Base-by-base conservation (phyloP, 768 basidiomycete genomes). In the Boletus sensibilis region DNA sequence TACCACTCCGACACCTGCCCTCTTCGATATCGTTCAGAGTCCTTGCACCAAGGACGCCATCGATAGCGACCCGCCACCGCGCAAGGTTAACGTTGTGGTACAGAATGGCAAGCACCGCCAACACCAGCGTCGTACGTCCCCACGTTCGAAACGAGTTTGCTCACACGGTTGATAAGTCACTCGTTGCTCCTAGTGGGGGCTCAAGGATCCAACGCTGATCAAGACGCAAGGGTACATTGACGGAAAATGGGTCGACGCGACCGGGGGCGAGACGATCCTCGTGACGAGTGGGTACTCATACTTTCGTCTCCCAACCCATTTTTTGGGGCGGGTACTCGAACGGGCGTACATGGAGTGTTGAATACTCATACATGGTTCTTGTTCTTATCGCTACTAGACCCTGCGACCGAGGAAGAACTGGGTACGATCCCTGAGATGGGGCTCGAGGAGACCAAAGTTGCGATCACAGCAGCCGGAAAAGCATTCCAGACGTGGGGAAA, bases 351-450 rank as follows among this genome's bases (percentile, higher is more conserved):
- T 44, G 43, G 27, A 35, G 47, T 6, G 5, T 35, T 16, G 21
- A 3, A 29, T 50, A 0, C 45, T 61, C 57, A 57, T 47, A 10
- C 45, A 6, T 46, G 41, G 16, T 33, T 53, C n/a, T 21, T 25
- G 7, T 55, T 23, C 41, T 29, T 34, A 23, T 41, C 31, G 2
- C 12, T 41, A 13, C 55, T 14, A 96, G 95, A 98, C 76, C 96
- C 96, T 31, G 92, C 94, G 7, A 96, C 88, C 5, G 82, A 82
- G 40, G 83, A 94, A 61, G 82, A 83, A 56, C 82, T 98, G 43
- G 96, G 94, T 14, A 86, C 82, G 1, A 79, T 95, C 27, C 92
- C 94, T 4, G 96, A 98, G 68, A 91, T 97, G 88, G 90, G 88
- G 11, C 68, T 91, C 42, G 79, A 79, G 27, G 94, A 98, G 73